Conservation (phyloP, 352 stramenopile species). For the Phytophthora cryptogea region DNA sequence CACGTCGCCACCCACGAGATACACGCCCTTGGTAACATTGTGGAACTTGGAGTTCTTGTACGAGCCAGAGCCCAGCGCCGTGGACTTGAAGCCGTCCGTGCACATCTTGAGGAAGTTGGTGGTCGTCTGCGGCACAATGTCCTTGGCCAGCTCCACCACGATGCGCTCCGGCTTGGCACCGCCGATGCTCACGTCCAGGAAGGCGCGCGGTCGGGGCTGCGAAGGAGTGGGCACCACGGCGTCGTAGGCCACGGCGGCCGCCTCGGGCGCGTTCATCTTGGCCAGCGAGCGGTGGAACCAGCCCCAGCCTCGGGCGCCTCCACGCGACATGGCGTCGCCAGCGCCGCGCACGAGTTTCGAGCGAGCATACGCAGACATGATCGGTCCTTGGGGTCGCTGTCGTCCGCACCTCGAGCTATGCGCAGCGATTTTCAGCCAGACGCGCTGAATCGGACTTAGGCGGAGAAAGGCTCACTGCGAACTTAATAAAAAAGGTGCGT, state of each 20-base stretch:
- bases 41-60: conserved; percentile 88
- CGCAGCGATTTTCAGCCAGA: conserved; percentile 34
- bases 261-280: conserved; percentile 82
- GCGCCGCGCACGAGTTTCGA: conserved; percentile 62
- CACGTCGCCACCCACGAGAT: conserved; percentile 78
- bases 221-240: conserved; percentile 57
- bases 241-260: conserved; percentile 65
- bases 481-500: neutral
- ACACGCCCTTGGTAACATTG: conserved; percentile 85
- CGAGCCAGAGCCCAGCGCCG: conserved; percentile 61
- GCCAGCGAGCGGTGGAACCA: conserved; percentile 85
- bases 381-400: conserved; percentile 7
- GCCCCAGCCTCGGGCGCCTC: conserved; percentile 70
- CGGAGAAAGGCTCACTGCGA: conserved; percentile 2
- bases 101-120: conserved; percentile 84
- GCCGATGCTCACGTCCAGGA: conserved; percentile 85
- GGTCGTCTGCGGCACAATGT: conserved; percentile 78
- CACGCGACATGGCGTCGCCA: conserved; percentile 58
- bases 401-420: conserved; percentile 17
- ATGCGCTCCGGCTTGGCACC: conserved; percentile 75
- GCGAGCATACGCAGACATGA: conserved; percentile 65
- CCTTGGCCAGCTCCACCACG: conserved; percentile 82
- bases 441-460: conserved; percentile 28
- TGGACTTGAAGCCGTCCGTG: conserved; percentile 65
- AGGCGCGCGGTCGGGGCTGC: conserved; percentile 66